Evolutionary conservation across 768 basidiomycete species (phyloP).

Genomic region (Russula foetens): DNA sequence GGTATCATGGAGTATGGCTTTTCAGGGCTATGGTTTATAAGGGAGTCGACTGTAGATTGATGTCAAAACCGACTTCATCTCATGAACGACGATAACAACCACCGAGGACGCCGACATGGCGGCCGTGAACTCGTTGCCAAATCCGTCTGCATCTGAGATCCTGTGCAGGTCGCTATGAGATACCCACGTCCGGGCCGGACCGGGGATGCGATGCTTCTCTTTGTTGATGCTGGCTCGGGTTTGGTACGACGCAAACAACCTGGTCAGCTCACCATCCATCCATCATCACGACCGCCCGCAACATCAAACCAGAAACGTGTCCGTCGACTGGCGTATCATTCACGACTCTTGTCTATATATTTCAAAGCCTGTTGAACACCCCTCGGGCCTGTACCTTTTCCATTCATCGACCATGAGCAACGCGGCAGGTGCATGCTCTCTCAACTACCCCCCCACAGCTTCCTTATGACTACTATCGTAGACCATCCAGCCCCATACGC

Average conservation of each 20-base stretch:
- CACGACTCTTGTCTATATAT: not conserved
- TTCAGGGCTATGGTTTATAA: too few species aligned
- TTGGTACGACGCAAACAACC: not conserved
- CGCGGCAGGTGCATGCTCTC: not conserved
- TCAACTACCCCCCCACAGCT: not conserved
- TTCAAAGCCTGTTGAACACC: not conserved
- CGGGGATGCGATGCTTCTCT: not conserved
- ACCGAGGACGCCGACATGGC: too few species aligned
- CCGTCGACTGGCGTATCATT: not conserved
- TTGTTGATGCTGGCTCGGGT: not conserved
- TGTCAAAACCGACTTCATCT: too few species aligned
- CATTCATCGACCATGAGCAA: not conserved
- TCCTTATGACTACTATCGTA: not conserved
- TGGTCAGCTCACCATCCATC: not conserved
- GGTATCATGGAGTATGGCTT: too few species aligned
- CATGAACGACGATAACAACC: too few species aligned
- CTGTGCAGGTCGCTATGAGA: too few species aligned
- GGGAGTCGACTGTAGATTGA: too few species aligned
- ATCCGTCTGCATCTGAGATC: too few species aligned
- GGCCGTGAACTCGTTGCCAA: too few species aligned
- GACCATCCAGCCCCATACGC: constrained; percentile 45
- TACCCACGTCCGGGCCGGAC: not conserved
- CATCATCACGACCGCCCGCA: not conserved
- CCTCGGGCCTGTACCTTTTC: not conserved
- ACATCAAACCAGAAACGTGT: not conserved